A percentile compares a stretch with the other conserved stretches of the same genome.
Evolutionary conservation across 768 basidiomycete genomes (phyloP).

Genomic region (Tremella yokohamensis): DNA sequence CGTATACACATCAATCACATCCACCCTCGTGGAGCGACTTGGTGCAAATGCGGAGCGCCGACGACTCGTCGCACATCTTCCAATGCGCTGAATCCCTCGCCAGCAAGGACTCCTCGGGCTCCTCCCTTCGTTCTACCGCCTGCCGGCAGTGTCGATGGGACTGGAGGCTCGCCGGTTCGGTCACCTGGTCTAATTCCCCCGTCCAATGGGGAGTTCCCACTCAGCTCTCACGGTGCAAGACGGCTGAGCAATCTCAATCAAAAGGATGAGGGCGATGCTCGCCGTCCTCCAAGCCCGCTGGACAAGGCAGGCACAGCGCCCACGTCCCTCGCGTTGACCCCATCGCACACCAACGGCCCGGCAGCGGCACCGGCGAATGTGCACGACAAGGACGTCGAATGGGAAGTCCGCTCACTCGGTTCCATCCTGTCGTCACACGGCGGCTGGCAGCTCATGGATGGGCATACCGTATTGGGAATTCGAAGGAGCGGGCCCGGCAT

Average conservation of each 20-base stretch:
- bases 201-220: constrained; percentile 41
- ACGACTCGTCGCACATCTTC: constrained; percentile 13
- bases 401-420: constrained; percentile 9
- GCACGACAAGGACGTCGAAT: not conserved
- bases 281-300: constrained; percentile 4
- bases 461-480: constrained; percentile 19
- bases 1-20: constrained; percentile 65
- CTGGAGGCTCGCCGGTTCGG: constrained; percentile 27
- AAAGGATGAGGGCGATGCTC: constrained; percentile 14
- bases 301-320: constrained; percentile 7
- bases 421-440: constrained; percentile 1
- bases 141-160: not conserved
- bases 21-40: constrained; percentile 41
- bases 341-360: not conserved
- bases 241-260: constrained; percentile 28
- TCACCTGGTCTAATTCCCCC: constrained; percentile 35
- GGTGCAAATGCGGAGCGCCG: constrained; percentile 23
- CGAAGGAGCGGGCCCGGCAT: constrained; percentile 17
- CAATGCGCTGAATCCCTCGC: constrained; percentile 10
- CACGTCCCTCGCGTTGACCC: too few species aligned
- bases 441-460: not conserved
- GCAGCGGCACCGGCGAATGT: not conserved
- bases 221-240: constrained; percentile 33
- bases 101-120: not conserved
- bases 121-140: constrained; percentile 32